phyloP scores from a whole-genome alignment of 108 stramenopile genomes.

The Nannochloropsis oceanica region DNA sequence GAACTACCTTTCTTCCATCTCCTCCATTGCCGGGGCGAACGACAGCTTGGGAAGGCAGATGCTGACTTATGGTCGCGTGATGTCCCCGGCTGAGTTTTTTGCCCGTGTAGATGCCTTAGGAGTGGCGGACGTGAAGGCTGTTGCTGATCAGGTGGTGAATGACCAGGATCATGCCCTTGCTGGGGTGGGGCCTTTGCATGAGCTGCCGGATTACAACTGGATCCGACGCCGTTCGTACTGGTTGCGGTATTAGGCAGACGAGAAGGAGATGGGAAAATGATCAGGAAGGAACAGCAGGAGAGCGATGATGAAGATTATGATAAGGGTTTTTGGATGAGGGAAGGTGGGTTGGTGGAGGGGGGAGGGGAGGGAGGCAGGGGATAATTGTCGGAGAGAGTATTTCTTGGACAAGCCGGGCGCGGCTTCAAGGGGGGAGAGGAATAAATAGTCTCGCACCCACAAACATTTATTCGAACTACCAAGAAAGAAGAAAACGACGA shows the following conservation, averaged over 20 bases:
- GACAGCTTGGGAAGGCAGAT: constrained; percentile 35
- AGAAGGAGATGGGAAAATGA: neutral
- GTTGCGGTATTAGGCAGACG: constrained; percentile 32
- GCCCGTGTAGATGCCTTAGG: constrained; percentile 82
- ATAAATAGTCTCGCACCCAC: no score
- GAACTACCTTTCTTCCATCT: constrained; percentile 52
- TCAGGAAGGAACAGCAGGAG: neutral
- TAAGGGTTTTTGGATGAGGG: neutral
- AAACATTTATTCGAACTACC: no score
- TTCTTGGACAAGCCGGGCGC: no score
- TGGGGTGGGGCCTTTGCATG: constrained; percentile 91
- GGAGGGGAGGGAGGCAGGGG: neutral
- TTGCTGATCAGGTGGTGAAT: constrained; percentile 47
- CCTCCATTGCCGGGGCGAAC: neutral
- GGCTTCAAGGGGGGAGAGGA: no score
- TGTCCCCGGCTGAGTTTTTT: constrained; percentile 91
- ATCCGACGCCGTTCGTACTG: constrained; percentile 51
- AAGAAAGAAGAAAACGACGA: no score
- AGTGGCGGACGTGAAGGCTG: constrained; percentile 60
- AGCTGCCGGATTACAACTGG: constrained; percentile 78
- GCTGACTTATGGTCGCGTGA: constrained; percentile 84
- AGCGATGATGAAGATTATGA: neutral
- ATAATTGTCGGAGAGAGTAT: no score
- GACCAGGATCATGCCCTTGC: constrained; percentile 96
- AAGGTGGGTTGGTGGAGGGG: neutral